Conservation (phyloP, 73 alveolate genomes). For the Tetrahymena malaccensis region DNA sequence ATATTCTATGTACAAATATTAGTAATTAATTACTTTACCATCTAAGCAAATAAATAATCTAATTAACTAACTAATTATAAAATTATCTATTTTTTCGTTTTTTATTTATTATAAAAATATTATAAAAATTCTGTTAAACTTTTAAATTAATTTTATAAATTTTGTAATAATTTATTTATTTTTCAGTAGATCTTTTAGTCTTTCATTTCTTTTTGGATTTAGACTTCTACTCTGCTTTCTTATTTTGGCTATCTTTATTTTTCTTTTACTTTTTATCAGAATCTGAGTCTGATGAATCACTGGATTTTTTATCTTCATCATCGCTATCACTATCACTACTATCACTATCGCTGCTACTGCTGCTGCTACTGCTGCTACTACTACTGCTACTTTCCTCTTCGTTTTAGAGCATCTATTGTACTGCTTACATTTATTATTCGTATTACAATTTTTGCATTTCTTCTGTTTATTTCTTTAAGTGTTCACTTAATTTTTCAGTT, state of each 20-base stretch:
- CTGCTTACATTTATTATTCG: background rate
- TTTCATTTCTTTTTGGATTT: background rate
- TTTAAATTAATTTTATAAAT: no score
- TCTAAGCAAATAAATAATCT: no score
- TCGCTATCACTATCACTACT: background rate
- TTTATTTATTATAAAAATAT: no score
- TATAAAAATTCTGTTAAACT: no score
- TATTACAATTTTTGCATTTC: background rate
- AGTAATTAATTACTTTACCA: no score
- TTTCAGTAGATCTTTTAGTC: background rate
- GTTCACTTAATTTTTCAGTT: constrained; percentile 87
- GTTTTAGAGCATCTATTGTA: background rate
- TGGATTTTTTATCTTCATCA: background rate
- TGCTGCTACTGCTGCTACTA: constrained; percentile 1
- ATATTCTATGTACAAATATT: background rate
- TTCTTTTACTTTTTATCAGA: background rate
- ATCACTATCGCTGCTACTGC: constrained; percentile 6
- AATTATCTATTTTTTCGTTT: no score
- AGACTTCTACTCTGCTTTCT: background rate
- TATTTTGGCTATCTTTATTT: background rate
- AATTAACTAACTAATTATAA: no score
- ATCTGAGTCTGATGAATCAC: background rate
- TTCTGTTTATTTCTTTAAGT: background rate
- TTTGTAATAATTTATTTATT: background rate
- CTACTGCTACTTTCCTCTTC: constrained; percentile 23